Evolutionary conservation across 768 basidiomycete genomes (phyloP).

Genomic region (Austroboletus festivus): DNA sequence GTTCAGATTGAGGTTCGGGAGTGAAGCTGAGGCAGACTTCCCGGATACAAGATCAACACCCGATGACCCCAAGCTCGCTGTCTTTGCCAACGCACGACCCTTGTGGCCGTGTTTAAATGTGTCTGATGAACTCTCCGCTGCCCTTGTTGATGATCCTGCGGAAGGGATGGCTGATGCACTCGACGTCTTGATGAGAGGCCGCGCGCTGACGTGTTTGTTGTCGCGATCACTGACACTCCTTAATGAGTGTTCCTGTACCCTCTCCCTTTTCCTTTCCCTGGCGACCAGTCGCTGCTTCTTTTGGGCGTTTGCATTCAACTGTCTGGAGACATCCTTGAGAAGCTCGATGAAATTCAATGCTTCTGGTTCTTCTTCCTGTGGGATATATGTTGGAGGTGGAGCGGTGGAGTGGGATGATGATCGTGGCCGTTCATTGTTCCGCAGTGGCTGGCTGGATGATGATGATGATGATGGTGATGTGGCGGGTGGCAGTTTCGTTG

Average conservation of each 20-base stretch:
- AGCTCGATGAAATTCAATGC: conserved; percentile 22
- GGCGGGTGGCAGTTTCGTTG: conserved; percentile 1
- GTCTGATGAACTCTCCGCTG: neutral
- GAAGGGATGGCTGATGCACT: conserved; percentile 12
- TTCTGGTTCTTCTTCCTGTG: conserved; percentile 22
- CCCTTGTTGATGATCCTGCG: neutral
- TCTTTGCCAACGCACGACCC: conserved; percentile 7
- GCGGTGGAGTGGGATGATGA: conserved; percentile 18
- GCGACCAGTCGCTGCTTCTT: conserved; percentile 23
- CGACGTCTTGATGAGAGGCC: conserved; percentile 15
- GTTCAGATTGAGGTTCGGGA: conserved; percentile 12
- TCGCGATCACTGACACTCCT: neutral
- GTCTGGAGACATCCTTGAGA: conserved; percentile 20
- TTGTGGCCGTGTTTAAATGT: neutral
- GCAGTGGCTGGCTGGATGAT: conserved; percentile 2
- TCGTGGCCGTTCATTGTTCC: conserved; percentile 10
- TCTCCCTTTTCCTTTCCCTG: conserved; percentile 10
- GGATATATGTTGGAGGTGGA: neutral
- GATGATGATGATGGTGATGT: no score
- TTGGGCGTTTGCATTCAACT: conserved; percentile 25
- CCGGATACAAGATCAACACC: conserved; percentile 6
- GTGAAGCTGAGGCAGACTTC: conserved; percentile 12
- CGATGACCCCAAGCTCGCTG: conserved; percentile 1
- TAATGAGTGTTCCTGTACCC: neutral
- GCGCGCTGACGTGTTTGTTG: neutral